Evolutionary conservation across 371 early-diverging fungal genomes (phyloP).

Genomic region (Rhizomucor miehei): DNA sequence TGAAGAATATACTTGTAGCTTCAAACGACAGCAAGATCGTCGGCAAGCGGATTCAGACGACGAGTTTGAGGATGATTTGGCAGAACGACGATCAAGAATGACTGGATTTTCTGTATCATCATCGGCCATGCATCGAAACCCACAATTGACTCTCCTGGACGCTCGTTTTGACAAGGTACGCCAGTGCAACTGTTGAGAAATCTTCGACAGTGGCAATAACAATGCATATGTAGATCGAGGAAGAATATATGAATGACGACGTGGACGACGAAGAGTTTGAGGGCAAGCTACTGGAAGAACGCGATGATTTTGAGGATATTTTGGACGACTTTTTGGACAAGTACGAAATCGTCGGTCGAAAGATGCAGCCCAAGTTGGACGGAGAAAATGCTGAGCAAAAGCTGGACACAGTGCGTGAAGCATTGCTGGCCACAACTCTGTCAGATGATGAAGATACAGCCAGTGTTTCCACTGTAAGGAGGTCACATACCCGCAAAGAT

Average conservation of each 20-base stretch:
- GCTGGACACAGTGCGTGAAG: constrained; percentile 69
- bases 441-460: constrained; percentile 34
- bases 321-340: constrained; percentile 88
- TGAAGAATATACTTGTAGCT: constrained; percentile 16
- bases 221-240: constrained; percentile 47
- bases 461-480: constrained; percentile 14
- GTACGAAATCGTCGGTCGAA: constrained; percentile 77
- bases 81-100: constrained; percentile 40
- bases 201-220: neutral
- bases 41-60: constrained; percentile 19
- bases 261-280: constrained; percentile 49
- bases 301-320: constrained; percentile 70
- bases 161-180: constrained; percentile 87
- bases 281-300: constrained; percentile 33
- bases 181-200: neutral
- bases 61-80: constrained; percentile 39
- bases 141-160: constrained; percentile 83
- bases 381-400: constrained; percentile 62
- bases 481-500: constrained; percentile 21
- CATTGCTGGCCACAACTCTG: constrained; percentile 43
- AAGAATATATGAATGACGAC: constrained; percentile 77
- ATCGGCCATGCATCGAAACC: constrained; percentile 90
- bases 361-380: constrained; percentile 64
- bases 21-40: constrained; percentile 42
- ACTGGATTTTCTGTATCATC: constrained; percentile 86